phyloP scores from a whole-genome alignment of 441 rosid species.

The Mallotus repandus region DNA sequence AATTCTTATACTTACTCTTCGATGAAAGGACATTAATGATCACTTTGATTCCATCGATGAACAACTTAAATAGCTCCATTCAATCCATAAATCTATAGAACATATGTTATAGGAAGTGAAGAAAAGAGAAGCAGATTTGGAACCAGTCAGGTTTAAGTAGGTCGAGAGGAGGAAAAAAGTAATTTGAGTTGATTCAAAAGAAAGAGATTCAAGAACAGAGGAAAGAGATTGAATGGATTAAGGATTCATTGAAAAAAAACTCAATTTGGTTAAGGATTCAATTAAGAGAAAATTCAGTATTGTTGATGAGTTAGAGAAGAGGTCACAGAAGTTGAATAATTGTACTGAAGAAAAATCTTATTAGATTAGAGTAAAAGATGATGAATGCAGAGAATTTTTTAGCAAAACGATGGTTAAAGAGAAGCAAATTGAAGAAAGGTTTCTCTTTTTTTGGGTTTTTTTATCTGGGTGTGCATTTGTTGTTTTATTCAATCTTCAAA shows the following conservation, averaged over 20 bases:
- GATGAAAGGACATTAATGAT: no score
- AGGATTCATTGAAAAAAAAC: slow-evolving; percentile 4
- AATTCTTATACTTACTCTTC: no score
- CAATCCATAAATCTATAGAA: not conserved
- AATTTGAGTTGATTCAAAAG: not conserved
- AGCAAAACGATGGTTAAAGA: not conserved
- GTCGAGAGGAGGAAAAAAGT: slow-evolving; percentile 6
- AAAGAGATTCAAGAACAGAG: not conserved
- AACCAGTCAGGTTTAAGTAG: not conserved
- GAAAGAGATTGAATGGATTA: slow-evolving; percentile 2
- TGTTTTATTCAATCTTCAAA: no score
- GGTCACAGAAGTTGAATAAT: not conserved
- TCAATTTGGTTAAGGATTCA: not conserved
- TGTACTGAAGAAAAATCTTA: not conserved
- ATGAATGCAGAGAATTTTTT: not conserved
- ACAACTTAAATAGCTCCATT: no score
- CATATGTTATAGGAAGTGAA: not conserved
- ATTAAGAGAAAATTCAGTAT: not conserved
- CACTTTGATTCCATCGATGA: no score
- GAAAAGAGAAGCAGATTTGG: slow-evolving; percentile 20
- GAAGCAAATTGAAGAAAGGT: not conserved
- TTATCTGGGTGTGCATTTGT: no score
- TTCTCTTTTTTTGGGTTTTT: no score
- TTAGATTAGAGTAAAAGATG: not conserved
- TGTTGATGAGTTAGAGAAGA: not conserved